phyloP scores from a whole-genome alignment of 2,329 filamentous ascomycete species.

The Pyricularia sp. region DNA sequence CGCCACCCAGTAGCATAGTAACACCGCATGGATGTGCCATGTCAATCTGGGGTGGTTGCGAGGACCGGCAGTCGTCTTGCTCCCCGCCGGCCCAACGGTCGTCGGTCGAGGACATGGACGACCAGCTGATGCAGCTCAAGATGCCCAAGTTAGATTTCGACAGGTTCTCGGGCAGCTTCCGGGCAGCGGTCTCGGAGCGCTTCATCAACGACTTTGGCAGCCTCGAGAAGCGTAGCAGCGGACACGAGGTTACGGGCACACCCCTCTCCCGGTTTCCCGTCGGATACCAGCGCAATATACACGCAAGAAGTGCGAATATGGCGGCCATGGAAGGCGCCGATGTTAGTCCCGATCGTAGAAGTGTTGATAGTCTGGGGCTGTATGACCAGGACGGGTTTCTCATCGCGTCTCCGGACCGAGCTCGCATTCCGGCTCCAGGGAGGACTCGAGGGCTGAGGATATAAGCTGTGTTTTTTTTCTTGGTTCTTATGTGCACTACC shows the following conservation, averaged over 20 bases:
- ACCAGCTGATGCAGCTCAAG: neutral
- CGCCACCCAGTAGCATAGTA: neutral
- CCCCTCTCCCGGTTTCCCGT: neutral
- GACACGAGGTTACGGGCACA: neutral
- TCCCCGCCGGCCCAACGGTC: neutral
- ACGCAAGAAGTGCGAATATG: neutral
- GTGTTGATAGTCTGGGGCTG: conserved; percentile 24
- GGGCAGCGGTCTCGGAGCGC: neutral
- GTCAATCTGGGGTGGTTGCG: neutral
- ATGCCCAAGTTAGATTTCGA: conserved; percentile 3
- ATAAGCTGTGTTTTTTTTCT: neutral
- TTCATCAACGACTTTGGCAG: neutral
- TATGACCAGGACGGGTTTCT: conserved; percentile 35
- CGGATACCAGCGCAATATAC: neutral
- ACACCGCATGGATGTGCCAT: conserved; percentile 20
- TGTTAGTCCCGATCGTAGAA: neutral
- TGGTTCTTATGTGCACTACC: neutral
- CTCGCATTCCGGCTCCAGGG: neutral
- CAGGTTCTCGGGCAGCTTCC: conserved; percentile 1
- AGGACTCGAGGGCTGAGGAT: neutral
- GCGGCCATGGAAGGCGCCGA: neutral
- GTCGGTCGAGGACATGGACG: neutral
- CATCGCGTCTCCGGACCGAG: conserved; percentile 25
- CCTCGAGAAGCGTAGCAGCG: neutral
- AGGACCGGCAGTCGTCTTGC: neutral